Conservation (phyloP, 768 basidiomycete species). For the Mycena kentingensis region DNA sequence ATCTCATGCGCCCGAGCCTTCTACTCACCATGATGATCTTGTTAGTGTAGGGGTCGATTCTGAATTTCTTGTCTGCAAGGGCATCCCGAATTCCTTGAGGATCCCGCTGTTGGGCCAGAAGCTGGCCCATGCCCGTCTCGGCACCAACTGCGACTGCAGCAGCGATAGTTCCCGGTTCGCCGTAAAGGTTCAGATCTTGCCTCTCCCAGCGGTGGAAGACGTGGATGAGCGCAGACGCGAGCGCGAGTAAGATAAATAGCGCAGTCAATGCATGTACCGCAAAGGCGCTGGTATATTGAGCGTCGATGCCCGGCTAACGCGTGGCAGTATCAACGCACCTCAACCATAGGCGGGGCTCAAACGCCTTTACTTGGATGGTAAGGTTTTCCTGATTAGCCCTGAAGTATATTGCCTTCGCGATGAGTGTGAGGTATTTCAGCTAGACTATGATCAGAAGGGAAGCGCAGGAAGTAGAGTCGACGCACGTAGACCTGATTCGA, state of each 20-base stretch:
- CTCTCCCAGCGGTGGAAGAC: slow-evolving; percentile 49
- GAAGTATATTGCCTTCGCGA: slow-evolving; percentile 57
- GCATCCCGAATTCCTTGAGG: slow-evolving; percentile 42
- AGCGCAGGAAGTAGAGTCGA: slow-evolving; percentile 9
- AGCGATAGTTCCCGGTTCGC: slow-evolving; percentile 57
- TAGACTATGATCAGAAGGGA: slow-evolving; percentile 21
- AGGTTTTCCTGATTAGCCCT: slow-evolving; percentile 38
- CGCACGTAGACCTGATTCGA: slow-evolving; percentile 53
- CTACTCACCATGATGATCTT: slow-evolving; percentile 57
- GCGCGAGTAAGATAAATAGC: slow-evolving; percentile 46
- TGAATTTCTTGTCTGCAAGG: slow-evolving; percentile 48
- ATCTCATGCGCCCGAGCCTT: too few relatives aligned
- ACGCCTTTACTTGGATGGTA: slow-evolving; percentile 43
- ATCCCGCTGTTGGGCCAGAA: slow-evolving; percentile 44
- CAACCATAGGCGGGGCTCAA: slow-evolving; percentile 50
- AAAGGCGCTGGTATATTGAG: slow-evolving; percentile 33
- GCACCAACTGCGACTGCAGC: slow-evolving; percentile 58
- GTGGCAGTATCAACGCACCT: slow-evolving; percentile 36
- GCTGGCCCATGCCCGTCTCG: slow-evolving; percentile 48
- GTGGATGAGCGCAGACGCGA: slow-evolving; percentile 47
- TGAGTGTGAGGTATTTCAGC: slow-evolving; percentile 49
- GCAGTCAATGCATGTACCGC: slow-evolving; percentile 46
- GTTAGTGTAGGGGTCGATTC: slow-evolving; percentile 50
- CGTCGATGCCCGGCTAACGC: neutral
- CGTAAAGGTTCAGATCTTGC: slow-evolving; percentile 44